Evolutionary conservation across 2,329 filamentous ascomycete species (phyloP).

Genomic region (Rachicladosporium sp.): DNA sequence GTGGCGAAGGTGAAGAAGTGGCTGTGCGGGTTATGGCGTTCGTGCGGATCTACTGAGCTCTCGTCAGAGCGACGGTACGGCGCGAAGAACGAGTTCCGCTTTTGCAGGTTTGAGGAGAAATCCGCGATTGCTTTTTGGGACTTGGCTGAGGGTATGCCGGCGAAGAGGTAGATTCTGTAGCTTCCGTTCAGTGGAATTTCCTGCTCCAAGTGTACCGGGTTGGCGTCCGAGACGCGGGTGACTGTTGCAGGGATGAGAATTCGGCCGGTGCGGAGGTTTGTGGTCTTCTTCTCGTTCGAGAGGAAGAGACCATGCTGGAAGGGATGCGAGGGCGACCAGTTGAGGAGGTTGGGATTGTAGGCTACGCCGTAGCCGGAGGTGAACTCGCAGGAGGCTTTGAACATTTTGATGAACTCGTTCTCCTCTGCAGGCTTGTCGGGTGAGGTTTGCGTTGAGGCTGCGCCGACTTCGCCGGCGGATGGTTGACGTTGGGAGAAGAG

Average conservation of each 20-base stretch:
- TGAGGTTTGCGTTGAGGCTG: conserved; percentile 44
- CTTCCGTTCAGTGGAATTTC: conserved; percentile 80
- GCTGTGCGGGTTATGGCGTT: conserved; percentile 74
- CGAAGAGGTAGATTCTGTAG: conserved; percentile 78
- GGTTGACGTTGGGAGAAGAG: conserved; percentile 73
- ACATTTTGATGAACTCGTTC: conserved; percentile 76
- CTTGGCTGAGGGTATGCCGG: conserved; percentile 45
- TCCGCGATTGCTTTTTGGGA: conserved; percentile 50
- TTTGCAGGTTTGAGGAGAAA: conserved; percentile 52
- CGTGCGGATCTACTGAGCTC: conserved; percentile 56
- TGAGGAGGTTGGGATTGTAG: conserved; percentile 70
- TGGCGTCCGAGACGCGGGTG: conserved; percentile 76
- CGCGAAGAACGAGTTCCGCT: conserved; percentile 59
- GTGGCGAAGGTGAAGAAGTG: conserved; percentile 69
- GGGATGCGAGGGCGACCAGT: conserved; percentile 65
- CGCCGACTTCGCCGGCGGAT: conserved; percentile 58
- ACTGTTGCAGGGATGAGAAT: conserved; percentile 69
- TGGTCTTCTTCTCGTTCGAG: conserved; percentile 39
- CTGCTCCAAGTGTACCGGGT: conserved; percentile 81
- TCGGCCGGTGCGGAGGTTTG: conserved; percentile 59
- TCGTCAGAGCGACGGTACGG: conserved; percentile 52
- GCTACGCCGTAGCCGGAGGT: conserved; percentile 84
- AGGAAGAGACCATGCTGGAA: conserved; percentile 60
- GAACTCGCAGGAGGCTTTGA: conserved; percentile 86
- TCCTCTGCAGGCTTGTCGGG: conserved; percentile 35